A percentile compares a stretch with the other conserved stretches of the same genome.
Conservation (phyloP, 2,329 filamentous ascomycete species). For the Botryotinia convoluta region DNA sequence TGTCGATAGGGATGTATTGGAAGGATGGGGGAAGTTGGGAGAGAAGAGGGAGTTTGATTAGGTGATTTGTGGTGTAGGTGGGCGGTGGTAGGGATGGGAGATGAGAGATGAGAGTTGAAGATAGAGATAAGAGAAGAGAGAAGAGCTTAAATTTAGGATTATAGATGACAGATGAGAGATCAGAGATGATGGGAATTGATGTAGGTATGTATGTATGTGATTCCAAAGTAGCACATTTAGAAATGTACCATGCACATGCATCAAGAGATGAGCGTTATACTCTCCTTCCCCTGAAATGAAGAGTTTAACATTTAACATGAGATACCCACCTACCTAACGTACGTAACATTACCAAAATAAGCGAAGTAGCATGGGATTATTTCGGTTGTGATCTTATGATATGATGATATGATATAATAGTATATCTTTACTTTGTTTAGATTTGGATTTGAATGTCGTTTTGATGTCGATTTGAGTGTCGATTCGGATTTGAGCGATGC, state of each 20-base stretch:
- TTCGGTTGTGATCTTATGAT: too few species aligned
- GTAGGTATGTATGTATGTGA: neutral
- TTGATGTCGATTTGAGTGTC: too few species aligned
- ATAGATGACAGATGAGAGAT: neutral
- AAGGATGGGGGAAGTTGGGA: slow-evolving; percentile 53
- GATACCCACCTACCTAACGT: too few species aligned
- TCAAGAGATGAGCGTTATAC: neutral
- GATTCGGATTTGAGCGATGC: too few species aligned
- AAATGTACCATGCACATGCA: neutral
- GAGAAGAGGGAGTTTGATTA: slow-evolving; percentile 17
- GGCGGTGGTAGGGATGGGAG: too few species aligned
- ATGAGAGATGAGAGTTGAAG: neutral
- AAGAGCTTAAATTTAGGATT: too few species aligned
- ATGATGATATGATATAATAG: too few species aligned
- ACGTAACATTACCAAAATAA: neutral
- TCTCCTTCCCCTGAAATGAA: neutral
- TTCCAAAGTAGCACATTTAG: neutral
- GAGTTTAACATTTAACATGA: neutral
- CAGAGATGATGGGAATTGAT: neutral
- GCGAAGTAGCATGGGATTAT: too few species aligned
- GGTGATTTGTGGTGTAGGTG: neutral
- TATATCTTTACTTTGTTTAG: too few species aligned
- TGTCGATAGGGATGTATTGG: slow-evolving; percentile 70
- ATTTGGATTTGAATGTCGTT: too few species aligned
- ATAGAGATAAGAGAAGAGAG: neutral